Percentiles rank a stretch among this genome's conserved stretches.
These are phyloP conservation scores for Alternaria viburni DNA, from an alignment of 2,329 filamentous ascomycete species.

Conservation along the genomic window DNA sequence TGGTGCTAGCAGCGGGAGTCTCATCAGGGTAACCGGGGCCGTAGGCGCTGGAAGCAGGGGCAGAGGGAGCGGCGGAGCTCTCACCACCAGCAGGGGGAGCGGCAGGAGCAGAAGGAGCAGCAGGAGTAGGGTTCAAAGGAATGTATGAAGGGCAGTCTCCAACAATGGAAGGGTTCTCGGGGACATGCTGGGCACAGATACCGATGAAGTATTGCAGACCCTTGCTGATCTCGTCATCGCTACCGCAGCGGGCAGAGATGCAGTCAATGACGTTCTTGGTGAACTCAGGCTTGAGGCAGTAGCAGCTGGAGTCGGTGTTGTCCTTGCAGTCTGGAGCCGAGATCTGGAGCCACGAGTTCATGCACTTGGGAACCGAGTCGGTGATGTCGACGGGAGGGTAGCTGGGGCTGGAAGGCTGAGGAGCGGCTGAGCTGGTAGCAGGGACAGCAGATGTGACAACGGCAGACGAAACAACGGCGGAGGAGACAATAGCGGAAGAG, in stretches of 20 bases:
- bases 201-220: slow-evolving; percentile 87
- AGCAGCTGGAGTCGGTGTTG: slow-evolving; percentile 84
- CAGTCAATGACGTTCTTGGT: slow-evolving; percentile 82
- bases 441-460: slow-evolving; percentile 4
- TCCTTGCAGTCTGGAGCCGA: slow-evolving; percentile 72
- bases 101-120: slow-evolving; percentile 18
- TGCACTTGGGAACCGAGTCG: slow-evolving; percentile 78
- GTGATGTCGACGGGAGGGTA: slow-evolving; percentile 57
- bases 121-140: slow-evolving; percentile 41
- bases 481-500: slow-evolving; percentile 3
- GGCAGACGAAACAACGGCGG: background rate
- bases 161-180: slow-evolving; percentile 82
- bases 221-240: slow-evolving; percentile 68
- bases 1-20: slow-evolving; percentile 9
- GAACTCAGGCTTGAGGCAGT: slow-evolving; percentile 81
- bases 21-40: background rate
- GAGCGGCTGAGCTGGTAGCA: slow-evolving; percentile 17
- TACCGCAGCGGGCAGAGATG: slow-evolving; percentile 74
- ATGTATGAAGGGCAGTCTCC: slow-evolving; percentile 73
- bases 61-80: slow-evolving; percentile 4
- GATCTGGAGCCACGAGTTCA: slow-evolving; percentile 84
- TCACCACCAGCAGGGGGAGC: slow-evolving; percentile 7
- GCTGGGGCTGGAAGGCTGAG: slow-evolving; percentile 29
- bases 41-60: slow-evolving; percentile 9
- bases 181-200: slow-evolving; percentile 80